These are phyloP conservation scores for Pseudogymnoascus sp. DNA, from an alignment of 2,329 filamentous ascomycete genomes.

Conservation along the genomic window DNA sequence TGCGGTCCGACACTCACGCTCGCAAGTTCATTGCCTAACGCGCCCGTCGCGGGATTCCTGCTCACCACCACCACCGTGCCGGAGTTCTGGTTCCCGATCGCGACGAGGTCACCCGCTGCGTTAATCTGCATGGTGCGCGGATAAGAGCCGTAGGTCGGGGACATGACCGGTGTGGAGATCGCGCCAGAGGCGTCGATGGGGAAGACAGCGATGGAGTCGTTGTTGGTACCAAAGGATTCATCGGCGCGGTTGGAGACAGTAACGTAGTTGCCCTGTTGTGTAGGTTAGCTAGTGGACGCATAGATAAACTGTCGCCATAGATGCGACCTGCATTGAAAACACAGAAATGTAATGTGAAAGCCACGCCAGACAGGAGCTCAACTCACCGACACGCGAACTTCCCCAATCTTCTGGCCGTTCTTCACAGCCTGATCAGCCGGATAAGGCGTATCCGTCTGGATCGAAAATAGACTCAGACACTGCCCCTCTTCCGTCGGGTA, in stretches of 20 bases:
- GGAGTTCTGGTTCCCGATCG: constrained; percentile 37
- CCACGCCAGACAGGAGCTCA: not conserved
- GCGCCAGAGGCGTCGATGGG: constrained; percentile 30
- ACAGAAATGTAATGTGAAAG: not conserved
- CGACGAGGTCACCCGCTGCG: constrained; percentile 35
- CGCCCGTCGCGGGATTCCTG: constrained; percentile 35
- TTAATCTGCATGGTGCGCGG: constrained; percentile 41
- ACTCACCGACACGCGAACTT: constrained; percentile 38
- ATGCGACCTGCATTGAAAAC: not conserved
- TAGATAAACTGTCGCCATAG: not conserved
- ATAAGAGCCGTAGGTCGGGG: constrained; percentile 36
- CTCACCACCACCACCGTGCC: constrained; percentile 34
- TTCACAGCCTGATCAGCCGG: constrained; percentile 36
- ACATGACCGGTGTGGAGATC: constrained; percentile 34
- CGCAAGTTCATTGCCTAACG: constrained; percentile 34
- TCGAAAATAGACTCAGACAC: constrained; percentile 40
- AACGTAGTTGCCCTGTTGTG: constrained; percentile 43
- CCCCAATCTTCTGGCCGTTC: constrained; percentile 44
- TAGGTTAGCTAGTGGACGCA: not conserved
- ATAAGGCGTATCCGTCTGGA: constrained; percentile 42
- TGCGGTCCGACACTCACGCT: constrained; percentile 34
- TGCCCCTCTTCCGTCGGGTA: constrained; percentile 27
- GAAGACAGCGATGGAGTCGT: constrained; percentile 38
- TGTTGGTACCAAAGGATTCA: constrained; percentile 44
- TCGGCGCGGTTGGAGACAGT: constrained; percentile 58